phyloP scores from a whole-genome alignment of 1,139 yeast species.

The Magnusiomyces fungicola region DNA sequence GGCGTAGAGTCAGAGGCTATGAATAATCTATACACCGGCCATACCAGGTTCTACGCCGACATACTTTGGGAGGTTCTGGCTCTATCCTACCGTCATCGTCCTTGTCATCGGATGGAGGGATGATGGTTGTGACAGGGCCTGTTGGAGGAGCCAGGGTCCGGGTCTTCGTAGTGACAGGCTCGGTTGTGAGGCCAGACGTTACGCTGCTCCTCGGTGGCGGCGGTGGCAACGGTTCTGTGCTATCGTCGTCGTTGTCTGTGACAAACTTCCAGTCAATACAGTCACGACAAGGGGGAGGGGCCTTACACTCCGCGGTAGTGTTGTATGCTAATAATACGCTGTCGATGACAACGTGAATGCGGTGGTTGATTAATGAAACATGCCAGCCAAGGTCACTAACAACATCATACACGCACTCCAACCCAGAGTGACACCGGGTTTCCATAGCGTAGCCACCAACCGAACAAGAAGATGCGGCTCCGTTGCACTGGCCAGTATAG shows the following conservation, averaged over 20 bases:
- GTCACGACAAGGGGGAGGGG: conserved; percentile 70
- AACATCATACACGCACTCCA: conserved; percentile 81
- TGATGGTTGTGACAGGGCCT: conserved; percentile 8
- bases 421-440: conserved; percentile 89
- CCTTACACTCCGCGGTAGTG: conserved; percentile 64
- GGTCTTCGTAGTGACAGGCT: conserved; percentile 1
- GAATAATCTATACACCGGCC: conserved; percentile 27
- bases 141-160: conserved; percentile 7
- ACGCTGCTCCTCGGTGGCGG: not conserved
- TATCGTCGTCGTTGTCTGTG: conserved; percentile 31
- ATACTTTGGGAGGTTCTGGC: conserved; percentile 17
- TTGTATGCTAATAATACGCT: conserved; percentile 67
- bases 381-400: conserved; percentile 90
- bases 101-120: conserved; percentile 13
- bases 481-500: conserved; percentile 94
- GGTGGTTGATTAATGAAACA: conserved; percentile 78
- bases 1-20: too few relatives aligned
- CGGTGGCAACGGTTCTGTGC: conserved; percentile 5
- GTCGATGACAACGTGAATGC: conserved; percentile 88
- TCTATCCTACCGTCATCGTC: conserved; percentile 11
- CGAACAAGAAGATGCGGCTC: conserved; percentile 85
- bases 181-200: not conserved
- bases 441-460: conserved; percentile 97
- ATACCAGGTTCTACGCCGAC: conserved; percentile 25
- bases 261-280: conserved; percentile 89